Evolutionary conservation across 1,139 yeast species (phyloP).

Genomic region (Nakaseomyces glabratus): DNA sequence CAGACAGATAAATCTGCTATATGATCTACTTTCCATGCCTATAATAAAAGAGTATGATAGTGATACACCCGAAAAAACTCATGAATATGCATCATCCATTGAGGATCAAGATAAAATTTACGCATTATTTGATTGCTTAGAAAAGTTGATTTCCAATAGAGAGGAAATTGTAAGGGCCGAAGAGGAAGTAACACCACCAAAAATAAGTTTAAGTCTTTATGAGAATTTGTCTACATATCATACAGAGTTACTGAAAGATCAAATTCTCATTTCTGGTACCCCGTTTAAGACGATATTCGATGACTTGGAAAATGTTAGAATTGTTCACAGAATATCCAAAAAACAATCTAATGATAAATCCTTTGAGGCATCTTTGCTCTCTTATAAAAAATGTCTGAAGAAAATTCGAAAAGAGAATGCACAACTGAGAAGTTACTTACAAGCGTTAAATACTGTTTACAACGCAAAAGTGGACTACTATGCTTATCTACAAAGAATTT

Average conservation of each 20-base stretch:
- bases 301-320: constrained; percentile 23
- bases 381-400: constrained; percentile 17
- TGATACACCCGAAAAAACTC: constrained; percentile 42
- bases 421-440: constrained; percentile 41
- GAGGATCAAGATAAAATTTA: constrained; percentile 66
- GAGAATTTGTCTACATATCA: constrained; percentile 23
- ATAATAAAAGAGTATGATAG: constrained; percentile 37
- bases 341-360: constrained; percentile 7
- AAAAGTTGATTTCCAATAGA: constrained; percentile 50
- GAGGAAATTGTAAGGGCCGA: constrained; percentile 37
- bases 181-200: constrained; percentile 18
- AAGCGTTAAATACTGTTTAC: constrained; percentile 53
- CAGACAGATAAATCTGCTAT: constrained; percentile 43
- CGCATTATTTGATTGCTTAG: constrained; percentile 53
- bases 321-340: constrained; percentile 16
- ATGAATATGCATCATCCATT: constrained; percentile 64
- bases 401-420: constrained; percentile 17
- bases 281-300: constrained; percentile 24
- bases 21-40: constrained; percentile 39
- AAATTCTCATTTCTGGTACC: constrained; percentile 19
- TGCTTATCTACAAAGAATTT: constrained; percentile 72
- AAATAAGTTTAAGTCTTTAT: constrained; percentile 13
- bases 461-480: constrained; percentile 75
- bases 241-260: constrained; percentile 13
- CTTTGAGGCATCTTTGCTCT: constrained; percentile 21